phyloP scores from a whole-genome alignment of 2,329 filamentous ascomycete genomes.

The Lachnum nothofagi region DNA sequence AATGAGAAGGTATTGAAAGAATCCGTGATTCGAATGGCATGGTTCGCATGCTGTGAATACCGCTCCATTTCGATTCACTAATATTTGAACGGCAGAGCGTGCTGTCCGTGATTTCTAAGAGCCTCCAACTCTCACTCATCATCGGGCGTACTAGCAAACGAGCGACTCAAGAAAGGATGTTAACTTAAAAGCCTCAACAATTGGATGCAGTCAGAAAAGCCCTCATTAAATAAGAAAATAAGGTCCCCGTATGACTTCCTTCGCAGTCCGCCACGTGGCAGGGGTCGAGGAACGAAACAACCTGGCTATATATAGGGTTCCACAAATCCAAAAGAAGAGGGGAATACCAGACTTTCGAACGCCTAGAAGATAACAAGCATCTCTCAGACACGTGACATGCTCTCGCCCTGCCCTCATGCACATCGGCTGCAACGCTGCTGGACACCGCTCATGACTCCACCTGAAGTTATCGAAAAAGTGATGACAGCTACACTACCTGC shows the following conservation, averaged over 20 bases:
- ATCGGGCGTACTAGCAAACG: not conserved
- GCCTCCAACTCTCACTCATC: constrained; percentile 1
- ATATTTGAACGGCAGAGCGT: not conserved
- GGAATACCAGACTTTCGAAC: not conserved
- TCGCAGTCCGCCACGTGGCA: constrained; percentile 13
- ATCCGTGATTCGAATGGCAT: not conserved
- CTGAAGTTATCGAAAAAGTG: not conserved
- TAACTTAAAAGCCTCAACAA: no score
- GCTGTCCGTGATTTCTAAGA: constrained; percentile 1
- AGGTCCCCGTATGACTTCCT: constrained; percentile 1
- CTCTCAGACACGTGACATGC: constrained; percentile 2
- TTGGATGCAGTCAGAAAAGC: no score
- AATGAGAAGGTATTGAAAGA: not conserved
- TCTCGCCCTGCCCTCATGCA: not conserved
- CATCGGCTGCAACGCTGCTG: not conserved
- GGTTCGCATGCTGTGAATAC: not conserved
- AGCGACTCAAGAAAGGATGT: not conserved
- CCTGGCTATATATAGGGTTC: constrained; percentile 1
- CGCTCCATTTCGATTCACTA: not conserved
- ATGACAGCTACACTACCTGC: not conserved
- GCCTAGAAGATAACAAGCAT: not conserved
- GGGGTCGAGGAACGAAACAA: constrained; percentile 3
- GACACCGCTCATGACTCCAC: not conserved
- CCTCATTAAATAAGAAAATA: not conserved
- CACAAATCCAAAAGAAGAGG: constrained; percentile 3